A percentile compares a stretch with the other conserved stretches of the same genome.
Evolutionary conservation across 192 early-diverging fungal species (phyloP).

Genomic region (Entomortierella beljakovae): DNA sequence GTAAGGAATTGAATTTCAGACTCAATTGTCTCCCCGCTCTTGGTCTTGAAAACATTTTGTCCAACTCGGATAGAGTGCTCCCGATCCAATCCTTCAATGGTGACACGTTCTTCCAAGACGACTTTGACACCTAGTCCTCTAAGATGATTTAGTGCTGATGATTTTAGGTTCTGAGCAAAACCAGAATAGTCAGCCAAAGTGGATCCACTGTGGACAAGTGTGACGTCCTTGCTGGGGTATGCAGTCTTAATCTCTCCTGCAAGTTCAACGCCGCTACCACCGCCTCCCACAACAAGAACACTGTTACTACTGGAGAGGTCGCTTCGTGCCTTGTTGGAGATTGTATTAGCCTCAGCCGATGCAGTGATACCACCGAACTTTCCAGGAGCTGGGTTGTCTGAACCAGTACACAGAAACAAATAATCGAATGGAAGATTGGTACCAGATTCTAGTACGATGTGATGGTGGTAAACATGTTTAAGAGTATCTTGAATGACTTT

Average conservation of each 20-base stretch:
- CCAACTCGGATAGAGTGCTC: slow-evolving; percentile 52
- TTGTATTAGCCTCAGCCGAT: slow-evolving; percentile 43
- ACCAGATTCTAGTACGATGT: slow-evolving; percentile 61
- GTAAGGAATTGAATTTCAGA: slow-evolving; percentile 69
- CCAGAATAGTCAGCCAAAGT: slow-evolving; percentile 57
- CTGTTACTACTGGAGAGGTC: slow-evolving; percentile 18
- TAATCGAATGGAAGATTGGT: slow-evolving; percentile 72
- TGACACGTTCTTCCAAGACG: slow-evolving; percentile 61
- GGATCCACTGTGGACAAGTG: slow-evolving; percentile 26
- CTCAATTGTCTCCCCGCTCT: slow-evolving; percentile 56
- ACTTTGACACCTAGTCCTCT: slow-evolving; percentile 58
- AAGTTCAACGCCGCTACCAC: slow-evolving; percentile 68
- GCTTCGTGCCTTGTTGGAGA: slow-evolving; percentile 55
- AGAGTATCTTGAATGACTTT: slow-evolving; percentile 64
- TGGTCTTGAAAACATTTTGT: slow-evolving; percentile 55
- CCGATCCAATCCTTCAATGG: slow-evolving; percentile 46
- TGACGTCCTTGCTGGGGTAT: slow-evolving; percentile 60
- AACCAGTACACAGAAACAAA: slow-evolving; percentile 73
- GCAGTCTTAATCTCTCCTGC: slow-evolving; percentile 65
- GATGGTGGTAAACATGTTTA: slow-evolving; percentile 45
- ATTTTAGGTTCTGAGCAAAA: slow-evolving; percentile 55
- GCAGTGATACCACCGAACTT: slow-evolving; percentile 39
- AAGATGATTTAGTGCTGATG: slow-evolving; percentile 57
- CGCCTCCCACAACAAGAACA: slow-evolving; percentile 77
- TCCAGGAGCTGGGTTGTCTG: slow-evolving; percentile 61